Base-by-base conservation (phyloP, 2,329 filamentous ascomycete genomes). In the Calonectria henricotiae region DNA sequence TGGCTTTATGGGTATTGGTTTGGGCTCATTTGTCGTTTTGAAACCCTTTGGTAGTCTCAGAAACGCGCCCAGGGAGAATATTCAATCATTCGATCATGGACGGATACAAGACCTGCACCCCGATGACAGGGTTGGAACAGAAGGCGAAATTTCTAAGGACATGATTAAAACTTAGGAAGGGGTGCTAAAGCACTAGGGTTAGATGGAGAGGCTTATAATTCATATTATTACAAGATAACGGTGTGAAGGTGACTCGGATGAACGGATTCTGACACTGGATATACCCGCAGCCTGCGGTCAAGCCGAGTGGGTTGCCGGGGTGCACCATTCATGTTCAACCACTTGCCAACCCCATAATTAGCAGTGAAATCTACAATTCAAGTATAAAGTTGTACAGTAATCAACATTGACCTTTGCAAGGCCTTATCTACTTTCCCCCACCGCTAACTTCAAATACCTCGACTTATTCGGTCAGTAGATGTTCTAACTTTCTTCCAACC, bases 401-500 rank as follows among this genome's bases (percentile, higher is more conserved):
- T 61, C 15, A 61, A 61, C 39, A 61, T 44, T 61, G 39, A 11
- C 55, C 55, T 6, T 32, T 32, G 55, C 6, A 20, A 20, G 25
- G 39, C 27, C 17, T 32, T 61, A 44, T 61, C 25, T 44, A 61
- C 15, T 61, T 61, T 61, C 5, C n/a, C 17, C 35, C 35, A 2
- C 7, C 20, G 6, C 13, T 5, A 8, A 20, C 37, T 8, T n/a
- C 25, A n/a, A n/a, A 41, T 17, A 30, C 15, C 17, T 15, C 13
- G 9, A 8, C 62, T 71, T 46, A 70, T 15, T 77, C 73, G 15
- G 55, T 39, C 30, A 69, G 69, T 13, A 69, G 67, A 27, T 70
- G 75, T 68, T 84, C 82, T 3, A 84, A 71, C 58, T 77, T 80
- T 60, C 78, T 82, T 30, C 82, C 82, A 3, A 84, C 79, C 0